These are phyloP conservation scores for Fusarium sublunatum DNA, from an alignment of 2,329 filamentous ascomycete genomes.

Conservation along the genomic window DNA sequence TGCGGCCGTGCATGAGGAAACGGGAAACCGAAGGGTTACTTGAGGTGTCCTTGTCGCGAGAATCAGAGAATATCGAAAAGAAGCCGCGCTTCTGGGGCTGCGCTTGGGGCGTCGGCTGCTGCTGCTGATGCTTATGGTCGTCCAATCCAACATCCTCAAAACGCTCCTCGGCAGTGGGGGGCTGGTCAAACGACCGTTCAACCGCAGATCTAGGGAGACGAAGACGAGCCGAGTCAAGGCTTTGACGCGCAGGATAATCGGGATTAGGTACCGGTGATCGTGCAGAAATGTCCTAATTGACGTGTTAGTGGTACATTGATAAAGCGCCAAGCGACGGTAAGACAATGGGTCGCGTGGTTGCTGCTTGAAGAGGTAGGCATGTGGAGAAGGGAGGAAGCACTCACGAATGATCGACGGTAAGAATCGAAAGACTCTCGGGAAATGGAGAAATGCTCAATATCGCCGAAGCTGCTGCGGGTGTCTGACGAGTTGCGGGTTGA, in stretches of 20 bases:
- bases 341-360: not conserved
- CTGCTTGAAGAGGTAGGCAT: not conserved
- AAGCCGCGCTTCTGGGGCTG: constrained; percentile 70
- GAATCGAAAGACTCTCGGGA: constrained; percentile 97
- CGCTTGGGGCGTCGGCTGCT: constrained; percentile 36
- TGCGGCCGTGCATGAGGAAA: constrained; percentile 78
- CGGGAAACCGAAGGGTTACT: constrained; percentile 59
- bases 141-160: constrained; percentile 95
- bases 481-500: constrained; percentile 65
- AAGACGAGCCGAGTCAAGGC: constrained; percentile 79
- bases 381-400: constrained; percentile 48
- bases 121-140: constrained; percentile 64
- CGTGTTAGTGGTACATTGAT: constrained; percentile 34
- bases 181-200: constrained; percentile 68
- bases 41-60: constrained; percentile 52
- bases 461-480: constrained; percentile 72
- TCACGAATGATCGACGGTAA: constrained; percentile 93
- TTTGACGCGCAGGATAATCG: constrained; percentile 76
- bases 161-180: constrained; percentile 77
- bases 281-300: constrained; percentile 84
- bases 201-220: constrained; percentile 72
- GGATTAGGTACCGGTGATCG: constrained; percentile 77
- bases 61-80: constrained; percentile 80
- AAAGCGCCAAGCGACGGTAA: not conserved
- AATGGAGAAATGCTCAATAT: constrained; percentile 94